Conservation (phyloP, 176 grass and related monocot genomes). For the Rhynchospora pubera region DNA sequence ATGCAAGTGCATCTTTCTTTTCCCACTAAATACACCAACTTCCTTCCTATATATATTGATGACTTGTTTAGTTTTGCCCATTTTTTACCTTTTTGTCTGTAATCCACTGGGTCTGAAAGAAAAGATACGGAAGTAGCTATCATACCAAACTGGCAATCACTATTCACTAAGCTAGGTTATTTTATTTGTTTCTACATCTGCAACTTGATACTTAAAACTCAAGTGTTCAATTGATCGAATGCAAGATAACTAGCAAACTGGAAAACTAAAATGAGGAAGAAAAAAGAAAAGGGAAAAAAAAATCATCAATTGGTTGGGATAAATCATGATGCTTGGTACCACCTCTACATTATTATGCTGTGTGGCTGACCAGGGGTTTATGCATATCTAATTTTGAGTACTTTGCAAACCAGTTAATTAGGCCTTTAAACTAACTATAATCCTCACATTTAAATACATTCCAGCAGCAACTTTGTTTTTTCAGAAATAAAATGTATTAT, state of each 20-base stretch:
- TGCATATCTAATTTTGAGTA: neutral
- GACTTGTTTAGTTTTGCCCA: neutral
- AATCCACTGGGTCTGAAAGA: neutral
- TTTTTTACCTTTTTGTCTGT: neutral
- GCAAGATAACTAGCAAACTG: neutral
- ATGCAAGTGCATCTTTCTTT: slow-evolving; percentile 3
- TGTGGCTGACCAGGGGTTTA: too few relatives aligned
- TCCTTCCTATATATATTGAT: neutral
- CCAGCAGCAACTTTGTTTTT: neutral
- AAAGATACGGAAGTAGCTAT: neutral
- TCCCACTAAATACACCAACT: neutral
- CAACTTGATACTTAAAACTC: neutral
- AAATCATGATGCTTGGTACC: neutral
- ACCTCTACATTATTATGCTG: neutral
- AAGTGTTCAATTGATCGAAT: neutral
- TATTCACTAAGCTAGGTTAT: neutral
- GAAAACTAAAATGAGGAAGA: neutral
- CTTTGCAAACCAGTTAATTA: neutral
- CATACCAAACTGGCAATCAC: neutral
- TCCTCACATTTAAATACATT: neutral
- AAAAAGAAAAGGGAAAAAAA: neutral
- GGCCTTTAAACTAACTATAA: neutral
- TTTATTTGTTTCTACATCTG: neutral
- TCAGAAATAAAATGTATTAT: neutral
- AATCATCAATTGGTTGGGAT: neutral